Percentiles rank a stretch among this genome's conserved stretches.
These are phyloP conservation scores for Didymella glomerata DNA, from an alignment of 2,329 filamentous ascomycete species.

Conservation along the genomic window DNA sequence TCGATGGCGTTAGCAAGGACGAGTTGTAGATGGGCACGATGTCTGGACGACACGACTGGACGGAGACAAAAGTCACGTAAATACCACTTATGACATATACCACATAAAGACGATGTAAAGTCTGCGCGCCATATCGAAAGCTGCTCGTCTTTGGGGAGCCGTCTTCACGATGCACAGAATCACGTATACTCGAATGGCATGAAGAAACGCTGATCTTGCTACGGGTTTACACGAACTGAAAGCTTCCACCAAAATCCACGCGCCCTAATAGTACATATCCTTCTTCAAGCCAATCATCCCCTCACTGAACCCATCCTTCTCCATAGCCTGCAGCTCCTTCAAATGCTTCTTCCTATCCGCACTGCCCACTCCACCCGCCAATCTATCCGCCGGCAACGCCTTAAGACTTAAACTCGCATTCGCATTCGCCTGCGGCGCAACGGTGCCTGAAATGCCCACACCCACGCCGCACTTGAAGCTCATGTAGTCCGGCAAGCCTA, in stretches of 20 bases:
- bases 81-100: not conserved
- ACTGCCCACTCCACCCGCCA: constrained; percentile 40
- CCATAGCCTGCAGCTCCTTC: constrained; percentile 35
- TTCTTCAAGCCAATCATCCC: constrained; percentile 48
- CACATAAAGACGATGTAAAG: not conserved
- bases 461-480: constrained; percentile 38
- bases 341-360: constrained; percentile 30
- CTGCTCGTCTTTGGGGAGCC: not conserved
- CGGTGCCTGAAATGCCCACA: constrained; percentile 3
- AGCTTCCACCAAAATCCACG: not conserved
- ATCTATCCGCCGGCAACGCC: constrained; percentile 17
- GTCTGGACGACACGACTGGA: not conserved
- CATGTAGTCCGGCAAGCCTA: constrained; percentile 33
- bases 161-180: not conserved
- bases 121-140: not conserved
- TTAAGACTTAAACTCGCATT: constrained; percentile 6
- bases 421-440: constrained; percentile 17
- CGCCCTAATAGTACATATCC: constrained; percentile 35
- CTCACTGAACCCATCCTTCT: constrained; percentile 37
- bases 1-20: constrained; percentile 71
- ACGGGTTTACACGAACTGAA: constrained; percentile 22
- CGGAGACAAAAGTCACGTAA: not conserved
- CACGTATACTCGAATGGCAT: not conserved
- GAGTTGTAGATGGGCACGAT: constrained; percentile 44
- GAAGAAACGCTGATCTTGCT: constrained; percentile 28